Conservation (phyloP, 2,329 filamentous ascomycete species). For the Fusarium bulbicola region DNA sequence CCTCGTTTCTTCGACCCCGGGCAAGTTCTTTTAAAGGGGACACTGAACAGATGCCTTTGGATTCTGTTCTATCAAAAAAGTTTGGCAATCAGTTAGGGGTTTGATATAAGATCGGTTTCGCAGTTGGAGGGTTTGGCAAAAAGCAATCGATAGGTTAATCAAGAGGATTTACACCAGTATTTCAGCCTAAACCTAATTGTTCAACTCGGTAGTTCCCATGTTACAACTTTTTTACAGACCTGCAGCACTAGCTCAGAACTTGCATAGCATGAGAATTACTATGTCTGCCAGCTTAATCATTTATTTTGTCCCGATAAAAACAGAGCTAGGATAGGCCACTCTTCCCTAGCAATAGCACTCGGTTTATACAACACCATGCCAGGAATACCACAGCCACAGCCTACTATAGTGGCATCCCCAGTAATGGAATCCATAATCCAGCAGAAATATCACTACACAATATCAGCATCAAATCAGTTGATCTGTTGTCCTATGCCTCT, state of each 20-base stretch:
- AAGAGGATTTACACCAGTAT: background rate
- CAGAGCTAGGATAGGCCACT: background rate
- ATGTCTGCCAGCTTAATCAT: background rate
- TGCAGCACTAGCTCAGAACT: background rate
- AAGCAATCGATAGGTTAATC: background rate
- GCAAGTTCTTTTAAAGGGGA: conserved; percentile 62
- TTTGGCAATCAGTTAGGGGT: background rate
- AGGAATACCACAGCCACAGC: background rate
- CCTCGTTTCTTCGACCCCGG: conserved; percentile 49
- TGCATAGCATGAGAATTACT: background rate
- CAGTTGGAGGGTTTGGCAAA: background rate
- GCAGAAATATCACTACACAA: background rate
- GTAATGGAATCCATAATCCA: too few relatives aligned
- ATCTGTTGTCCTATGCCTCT: background rate
- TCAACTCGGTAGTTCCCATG: background rate
- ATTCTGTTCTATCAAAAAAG: background rate
- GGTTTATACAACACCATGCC: background rate
- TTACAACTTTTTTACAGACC: background rate
- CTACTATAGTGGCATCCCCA: background rate
- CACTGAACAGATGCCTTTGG: conserved; percentile 4
- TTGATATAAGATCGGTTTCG: background rate
- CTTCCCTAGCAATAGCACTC: background rate
- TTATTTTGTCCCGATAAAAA: background rate
- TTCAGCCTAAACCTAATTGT: background rate
- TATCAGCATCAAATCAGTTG: background rate